phyloP scores from a whole-genome alignment of 164 flowering plant genomes.

The Berberis thunbergii region DNA sequence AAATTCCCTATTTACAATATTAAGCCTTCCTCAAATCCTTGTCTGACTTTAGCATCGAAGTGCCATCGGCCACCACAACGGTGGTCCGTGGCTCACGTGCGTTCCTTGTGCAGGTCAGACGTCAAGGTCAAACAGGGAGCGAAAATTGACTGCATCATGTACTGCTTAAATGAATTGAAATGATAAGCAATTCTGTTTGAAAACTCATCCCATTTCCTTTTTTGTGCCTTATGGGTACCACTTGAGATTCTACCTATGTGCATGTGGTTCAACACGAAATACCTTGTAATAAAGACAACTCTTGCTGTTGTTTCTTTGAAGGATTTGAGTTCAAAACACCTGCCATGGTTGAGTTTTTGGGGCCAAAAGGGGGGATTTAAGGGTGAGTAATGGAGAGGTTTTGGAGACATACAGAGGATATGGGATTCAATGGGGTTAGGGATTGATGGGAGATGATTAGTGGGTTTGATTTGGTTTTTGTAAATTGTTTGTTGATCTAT shows the following conservation, averaged over 20 bases:
- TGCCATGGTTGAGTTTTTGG: constrained; percentile 27
- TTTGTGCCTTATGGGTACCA: constrained; percentile 19
- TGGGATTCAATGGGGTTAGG: too few relatives aligned
- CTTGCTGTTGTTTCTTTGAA: constrained; percentile 31
- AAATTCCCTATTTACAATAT: too few relatives aligned
- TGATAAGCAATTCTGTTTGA: constrained; percentile 26
- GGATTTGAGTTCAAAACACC: constrained; percentile 55
- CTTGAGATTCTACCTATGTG: constrained; percentile 36
- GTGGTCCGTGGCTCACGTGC: too few relatives aligned
- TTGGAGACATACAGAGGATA: not conserved
- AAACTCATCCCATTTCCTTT: constrained; percentile 29
- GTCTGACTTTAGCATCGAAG: too few relatives aligned
- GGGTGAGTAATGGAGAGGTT: too few relatives aligned
- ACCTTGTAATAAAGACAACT: constrained; percentile 35
- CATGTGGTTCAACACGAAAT: constrained; percentile 37
- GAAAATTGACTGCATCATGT: too few relatives aligned
- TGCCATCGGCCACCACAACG: too few relatives aligned
- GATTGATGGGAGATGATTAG: not conserved
- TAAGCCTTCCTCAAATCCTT: too few relatives aligned
- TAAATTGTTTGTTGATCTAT: too few relatives aligned
- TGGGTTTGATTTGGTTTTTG: not conserved
- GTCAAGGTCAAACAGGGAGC: too few relatives aligned
- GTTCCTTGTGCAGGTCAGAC: too few relatives aligned
- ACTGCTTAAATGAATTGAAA: constrained; percentile 39
- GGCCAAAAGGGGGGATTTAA: not conserved